Evolutionary conservation across 345 rosid genomes (phyloP), one percentile per base, ranked within the genome.

Genomic region (Citrus unshiu): DNA sequence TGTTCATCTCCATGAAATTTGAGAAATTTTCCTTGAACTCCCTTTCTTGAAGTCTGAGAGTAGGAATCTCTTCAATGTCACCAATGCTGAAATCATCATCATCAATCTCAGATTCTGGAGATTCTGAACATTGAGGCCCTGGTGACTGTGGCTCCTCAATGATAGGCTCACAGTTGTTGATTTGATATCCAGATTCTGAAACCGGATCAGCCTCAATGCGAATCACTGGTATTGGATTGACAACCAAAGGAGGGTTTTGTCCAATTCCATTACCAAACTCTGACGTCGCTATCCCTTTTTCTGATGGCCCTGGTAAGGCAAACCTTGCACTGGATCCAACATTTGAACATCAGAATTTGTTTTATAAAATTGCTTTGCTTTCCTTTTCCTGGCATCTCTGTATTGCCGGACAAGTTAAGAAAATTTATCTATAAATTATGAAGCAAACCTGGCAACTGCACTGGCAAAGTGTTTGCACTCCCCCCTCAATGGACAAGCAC

Each of bases 401-500:
- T 0, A 72, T 72, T 57, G 3, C 18, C 13, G 25, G n/a, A 57
- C 22, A 72, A 57, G 27, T 30, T 14, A 57, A 49, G 27, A 35
- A 34, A 57, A 29, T 19, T 19, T 10, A 43, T 29, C 18, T 40
- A 37, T 54, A n/a, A 62, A n/a, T 24, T 9, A 56, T 63, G 29
- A 74, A 46, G 64, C 70, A n/a, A 72, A 95, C 98, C 97, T 95
- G 62, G 90, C 92, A 84, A 80, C 80, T 84, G 91, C 90, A 87
- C 95, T 92, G 3, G 92, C 93, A 85, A 89, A 95, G 73, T 93
- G 91, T 82, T 81, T 91, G 81, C 98, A 95, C 4, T 90, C 89
- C 68, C 87, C 92, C 59, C 84, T 90, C 87, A 95, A 83, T 6
- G 98, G 98, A 82, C 97, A 95, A 0, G 89, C 92, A 12, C 89